Evolutionary conservation across 2,329 filamentous ascomycete species (phyloP), one percentile per base, ranked within the genome.

Genomic region (Trichophaea hybrida): DNA sequence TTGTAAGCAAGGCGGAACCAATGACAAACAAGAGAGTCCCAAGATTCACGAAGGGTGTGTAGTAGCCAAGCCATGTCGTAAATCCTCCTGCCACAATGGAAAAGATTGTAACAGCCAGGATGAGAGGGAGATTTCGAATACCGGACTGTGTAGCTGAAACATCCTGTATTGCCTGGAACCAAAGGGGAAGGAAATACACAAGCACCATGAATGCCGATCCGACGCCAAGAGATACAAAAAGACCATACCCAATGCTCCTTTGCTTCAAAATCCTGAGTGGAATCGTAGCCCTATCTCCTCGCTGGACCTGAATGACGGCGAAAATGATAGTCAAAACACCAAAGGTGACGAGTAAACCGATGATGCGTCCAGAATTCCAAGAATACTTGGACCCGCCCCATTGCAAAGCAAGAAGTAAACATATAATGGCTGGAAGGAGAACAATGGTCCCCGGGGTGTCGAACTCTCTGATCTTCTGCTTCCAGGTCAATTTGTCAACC

Each of bases 351-450:
- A 82, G 74, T n/a, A 82, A 72, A 6, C 77, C 65, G 53, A 82
- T 75, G 57, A 81, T 75, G 48, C 76, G 75, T 72, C 76, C 76
- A 63, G 72, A 74, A 43, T 69, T 71, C 80, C 80, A 83, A 0
- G 72, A 62, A 64, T 80, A 78, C 1, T 70, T 74, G 1, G 75
- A 74, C 2, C 80, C 80, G 55, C 80, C 80, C 81, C 80, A 84
- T 66, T 84, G 78, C 37, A 85, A 72, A 1, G 81, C 81, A 4
- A 85, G 72, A 2, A 85, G 71, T 40, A 84, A 77, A 62, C 76
- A 80, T 12, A 83, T 74, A 43, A 82, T 75, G 35, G 76, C 75
- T 0, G 81, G 80, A 13, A 84, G 70, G 63, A 85, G 79, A 69
- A 82, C 75, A 12, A 78, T 67, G 6, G 79, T 82, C 32, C 82